phyloP scores from a whole-genome alignment of 2,329 filamentous ascomycete genomes.

The Alternaria panax region DNA sequence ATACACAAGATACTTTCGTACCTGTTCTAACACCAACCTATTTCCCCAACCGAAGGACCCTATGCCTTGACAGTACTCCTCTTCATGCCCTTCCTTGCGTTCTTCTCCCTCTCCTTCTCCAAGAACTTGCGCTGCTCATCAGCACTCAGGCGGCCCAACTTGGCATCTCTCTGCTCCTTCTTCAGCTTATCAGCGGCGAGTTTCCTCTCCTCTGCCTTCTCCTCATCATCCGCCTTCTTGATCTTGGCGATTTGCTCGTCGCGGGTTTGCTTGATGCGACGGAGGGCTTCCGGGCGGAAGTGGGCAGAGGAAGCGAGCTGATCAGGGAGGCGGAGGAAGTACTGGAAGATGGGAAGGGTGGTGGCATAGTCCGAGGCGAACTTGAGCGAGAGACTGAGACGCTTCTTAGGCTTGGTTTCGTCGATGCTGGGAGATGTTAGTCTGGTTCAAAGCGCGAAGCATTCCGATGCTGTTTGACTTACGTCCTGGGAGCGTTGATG shows the following conservation, averaged over 20 bases:
- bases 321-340: slow-evolving; percentile 87
- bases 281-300: slow-evolving; percentile 87
- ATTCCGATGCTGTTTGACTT: slow-evolving; percentile 49
- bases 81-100: slow-evolving; percentile 74
- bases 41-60: background rate
- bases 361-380: slow-evolving; percentile 66
- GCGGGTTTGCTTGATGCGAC: slow-evolving; percentile 80
- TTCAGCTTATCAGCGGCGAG: slow-evolving; percentile 68
- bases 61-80: slow-evolving; percentile 63
- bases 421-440: slow-evolving; percentile 67
- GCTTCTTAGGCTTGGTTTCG: slow-evolving; percentile 85
- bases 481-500: slow-evolving; percentile 84
- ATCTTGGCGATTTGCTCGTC: slow-evolving; percentile 83
- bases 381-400: slow-evolving; percentile 77
- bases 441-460: too few species aligned
- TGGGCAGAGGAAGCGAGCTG: slow-evolving; percentile 76
- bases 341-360: slow-evolving; percentile 77
- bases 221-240: slow-evolving; percentile 77
- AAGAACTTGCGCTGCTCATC: slow-evolving; percentile 62
- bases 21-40: background rate
- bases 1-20: background rate
- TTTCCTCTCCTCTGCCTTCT: slow-evolving; percentile 69
- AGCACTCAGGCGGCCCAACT: slow-evolving; percentile 74
- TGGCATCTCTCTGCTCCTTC: slow-evolving; percentile 75
- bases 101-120: slow-evolving; percentile 88